A percentile compares a stretch with the other conserved stretches of the same genome.
Conservation (phyloP, 257 asterid species). For the Leonotis leonurus region DNA sequence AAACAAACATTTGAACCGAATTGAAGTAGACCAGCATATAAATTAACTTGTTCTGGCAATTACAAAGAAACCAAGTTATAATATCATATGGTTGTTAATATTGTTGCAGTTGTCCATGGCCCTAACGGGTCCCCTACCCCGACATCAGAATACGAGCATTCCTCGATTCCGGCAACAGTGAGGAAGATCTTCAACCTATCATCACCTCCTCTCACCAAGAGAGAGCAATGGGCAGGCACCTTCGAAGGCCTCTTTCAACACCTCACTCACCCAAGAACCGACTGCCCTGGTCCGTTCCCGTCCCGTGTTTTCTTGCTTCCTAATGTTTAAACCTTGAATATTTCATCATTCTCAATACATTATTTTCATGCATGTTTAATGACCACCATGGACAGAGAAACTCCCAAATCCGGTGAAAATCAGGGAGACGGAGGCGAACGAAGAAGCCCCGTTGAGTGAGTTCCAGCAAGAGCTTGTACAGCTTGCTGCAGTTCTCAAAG, state of each 20-base stretch:
- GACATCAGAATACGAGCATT: slow-evolving; percentile 80
- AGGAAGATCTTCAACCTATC: slow-evolving; percentile 70
- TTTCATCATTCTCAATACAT: neutral
- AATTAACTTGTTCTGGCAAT: neutral
- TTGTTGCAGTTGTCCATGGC: slow-evolving; percentile 73
- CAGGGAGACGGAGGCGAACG: slow-evolving; percentile 54
- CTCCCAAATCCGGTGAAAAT: slow-evolving; percentile 62
- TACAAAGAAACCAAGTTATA: no score
- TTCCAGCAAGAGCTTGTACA: slow-evolving; percentile 78
- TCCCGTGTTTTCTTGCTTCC: neutral
- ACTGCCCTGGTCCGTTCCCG: slow-evolving; percentile 64
- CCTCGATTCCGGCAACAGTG: slow-evolving; percentile 89
- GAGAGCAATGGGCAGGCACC: slow-evolving; percentile 90
- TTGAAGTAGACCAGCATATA: no score
- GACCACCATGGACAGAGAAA: no score
- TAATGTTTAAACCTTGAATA: neutral
- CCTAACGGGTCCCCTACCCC: slow-evolving; percentile 61
- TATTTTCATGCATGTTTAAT: no score
- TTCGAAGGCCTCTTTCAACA: slow-evolving; percentile 49
- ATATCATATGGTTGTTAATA: no score
- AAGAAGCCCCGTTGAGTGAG: slow-evolving; percentile 62
- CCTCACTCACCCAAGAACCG: slow-evolving; percentile 55
- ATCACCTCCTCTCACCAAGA: slow-evolving; percentile 65
- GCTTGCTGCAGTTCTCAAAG: slow-evolving; percentile 76
- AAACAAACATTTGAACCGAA: no score